Evolutionary conservation across 768 basidiomycete species (phyloP), one percentile per base, ranked within the genome.

Genomic region (Serendipita vermifera): DNA sequence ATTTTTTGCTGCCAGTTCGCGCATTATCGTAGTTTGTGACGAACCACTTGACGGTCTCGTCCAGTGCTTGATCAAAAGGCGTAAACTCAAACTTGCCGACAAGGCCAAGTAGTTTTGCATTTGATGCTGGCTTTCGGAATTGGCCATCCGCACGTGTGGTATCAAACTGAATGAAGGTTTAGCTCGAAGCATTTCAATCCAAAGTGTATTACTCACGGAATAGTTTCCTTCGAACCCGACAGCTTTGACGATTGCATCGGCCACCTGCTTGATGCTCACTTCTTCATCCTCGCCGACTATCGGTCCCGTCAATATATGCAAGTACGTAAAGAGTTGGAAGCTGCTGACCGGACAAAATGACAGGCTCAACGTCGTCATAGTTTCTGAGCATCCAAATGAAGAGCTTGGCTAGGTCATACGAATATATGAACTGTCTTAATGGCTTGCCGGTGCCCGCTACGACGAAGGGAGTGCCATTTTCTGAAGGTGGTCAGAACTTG

Each of bases 351-450:
- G 89, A 92, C 15, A 97, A 77, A 63, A 96, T 97, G 67, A 97
- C 72, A 3, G 93, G 93, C 62, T 94, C 91, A 53, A 94, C 85
- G 62, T 88, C 84, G 54, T 92, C 78, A 67, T 98, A 96, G 65
- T 94, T 85, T 40, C 87, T 75, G 60, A 93, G 70, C 75, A 82
- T 80, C 90, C 88, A 92, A 65, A 96, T 85, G 75, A 96, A 94
- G 56, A 94, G 75, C 68, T 89, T 94, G 39, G 92, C 93, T 48
- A 97, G 82, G 70, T 98, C 92, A 48, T 80, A 75, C n/a, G 93
- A 96, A 72, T 91, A 97, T 69, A 96, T 93, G 68, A 97, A 97
- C 68, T 97, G 93, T n/a, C 93, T 80, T 33, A 96, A 77, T 5
- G 93, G 93, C 62, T 85, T 89, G 32, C 93, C 93, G 0, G 88